Evolutionary conservation across 768 basidiomycete genomes (phyloP).

Genomic region (Suillus paluster): DNA sequence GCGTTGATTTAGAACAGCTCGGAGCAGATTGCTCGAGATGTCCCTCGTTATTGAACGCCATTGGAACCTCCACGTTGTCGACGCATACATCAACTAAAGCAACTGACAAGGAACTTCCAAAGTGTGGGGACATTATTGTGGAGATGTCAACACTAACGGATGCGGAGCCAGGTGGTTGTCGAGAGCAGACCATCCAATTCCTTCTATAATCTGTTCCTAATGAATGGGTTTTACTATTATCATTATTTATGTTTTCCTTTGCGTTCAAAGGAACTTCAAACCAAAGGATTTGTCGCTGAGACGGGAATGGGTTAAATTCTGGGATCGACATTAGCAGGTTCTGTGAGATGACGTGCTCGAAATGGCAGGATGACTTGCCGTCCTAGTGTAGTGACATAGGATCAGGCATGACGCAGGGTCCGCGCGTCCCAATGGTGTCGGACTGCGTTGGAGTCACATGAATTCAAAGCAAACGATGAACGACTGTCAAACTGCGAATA

Average conservation of each 20-base stretch:
- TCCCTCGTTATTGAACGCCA: background rate
- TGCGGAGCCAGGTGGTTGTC: background rate
- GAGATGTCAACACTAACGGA: background rate
- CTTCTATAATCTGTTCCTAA: background rate
- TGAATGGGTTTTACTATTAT: background rate
- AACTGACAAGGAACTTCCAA: background rate
- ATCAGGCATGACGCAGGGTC: background rate
- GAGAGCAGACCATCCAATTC: background rate
- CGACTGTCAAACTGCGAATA: background rate
- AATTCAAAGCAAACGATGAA: background rate
- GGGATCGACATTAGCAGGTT: background rate
- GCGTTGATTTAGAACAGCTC: constrained; percentile 13
- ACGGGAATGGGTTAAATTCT: background rate
- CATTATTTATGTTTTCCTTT: background rate
- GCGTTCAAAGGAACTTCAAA: background rate
- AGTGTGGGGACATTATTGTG: background rate
- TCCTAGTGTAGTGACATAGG: background rate
- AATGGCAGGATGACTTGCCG: background rate
- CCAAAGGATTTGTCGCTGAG: background rate
- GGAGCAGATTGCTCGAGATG: background rate
- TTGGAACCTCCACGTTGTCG: background rate
- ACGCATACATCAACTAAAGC: background rate
- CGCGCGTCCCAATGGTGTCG: too few species aligned
- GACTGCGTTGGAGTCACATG: background rate
- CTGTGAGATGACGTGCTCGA: background rate